Base-by-base conservation (phyloP, 108 stramenopile genomes). In the Hondaea fermentalgiana region DNA sequence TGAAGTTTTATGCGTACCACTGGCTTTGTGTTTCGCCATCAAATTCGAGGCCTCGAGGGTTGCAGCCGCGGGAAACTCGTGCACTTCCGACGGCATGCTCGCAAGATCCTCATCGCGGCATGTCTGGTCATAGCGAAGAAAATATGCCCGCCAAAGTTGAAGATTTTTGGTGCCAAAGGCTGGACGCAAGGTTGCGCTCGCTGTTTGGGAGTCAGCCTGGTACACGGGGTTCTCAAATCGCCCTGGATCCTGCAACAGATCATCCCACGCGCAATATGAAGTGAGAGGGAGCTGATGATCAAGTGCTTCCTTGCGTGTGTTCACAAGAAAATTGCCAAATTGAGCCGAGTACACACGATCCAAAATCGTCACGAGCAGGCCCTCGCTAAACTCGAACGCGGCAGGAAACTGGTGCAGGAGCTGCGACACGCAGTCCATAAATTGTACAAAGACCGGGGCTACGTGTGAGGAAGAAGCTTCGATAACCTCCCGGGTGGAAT, bases 361-460 rank as follows among this genome's bases (percentile, higher is more conserved):
- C 60, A 83, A 23, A 53, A 90, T 4, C 21, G 53, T 43, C 25
- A 49, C 19, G 6, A 90, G 53, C 10, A 90, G 44, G 5, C n/a
- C 10, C 8, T 47, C 58, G 89, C 93, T 97, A 92, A 96, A 97
- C 89, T 98, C 97, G 87, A 97, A 97, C 60, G 88, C 92, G 57
- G 94, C 92, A 10, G 98, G 98, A 69, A 93, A 96, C 88, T 96
- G 96, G 88, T 94, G 88, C 23, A 97, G 91, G 21, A 99, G 89
- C 93, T 99, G 98, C 90, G 93, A 98, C 44, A 97, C 96, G 89
- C 96, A 97, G 92, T 99, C 99, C 64, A 99, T 87, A 89, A 99
- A 99, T 92, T 99, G 99, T 45, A 99, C 42, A 90, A 99, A 99
- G 60, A 99, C 95, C 51, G 99, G 98, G 57, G 97, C 96, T 5